phyloP scores from a whole-genome alignment of 306 rosid species.

The Urtica urens region DNA sequence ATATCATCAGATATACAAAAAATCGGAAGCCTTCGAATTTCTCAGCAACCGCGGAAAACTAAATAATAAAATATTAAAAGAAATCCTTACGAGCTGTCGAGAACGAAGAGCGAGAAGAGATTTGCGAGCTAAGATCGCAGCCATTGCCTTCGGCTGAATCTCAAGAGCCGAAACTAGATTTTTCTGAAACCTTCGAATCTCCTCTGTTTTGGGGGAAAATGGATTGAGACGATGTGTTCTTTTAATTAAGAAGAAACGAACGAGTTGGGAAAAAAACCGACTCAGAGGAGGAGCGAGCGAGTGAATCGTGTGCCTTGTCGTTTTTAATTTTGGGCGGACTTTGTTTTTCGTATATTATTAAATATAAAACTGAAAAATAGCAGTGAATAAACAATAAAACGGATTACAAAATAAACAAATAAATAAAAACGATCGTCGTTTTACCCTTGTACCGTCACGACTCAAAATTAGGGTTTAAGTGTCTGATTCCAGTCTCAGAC shows the following conservation, averaged over 20 bases:
- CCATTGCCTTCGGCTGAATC: slow-evolving; percentile 26
- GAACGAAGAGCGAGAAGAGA: slow-evolving; percentile 74
- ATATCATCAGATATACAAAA: too few relatives aligned
- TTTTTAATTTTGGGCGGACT: not conserved
- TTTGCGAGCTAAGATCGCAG: slow-evolving; percentile 81
- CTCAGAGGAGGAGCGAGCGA: not conserved
- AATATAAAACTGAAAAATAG: not conserved
- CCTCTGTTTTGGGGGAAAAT: not conserved
- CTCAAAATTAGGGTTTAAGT: not conserved
- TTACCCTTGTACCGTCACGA: not conserved
- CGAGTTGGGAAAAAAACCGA: not conserved
- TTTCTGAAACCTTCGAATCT: not conserved
- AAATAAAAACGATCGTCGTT: not conserved
- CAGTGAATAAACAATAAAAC: not conserved
- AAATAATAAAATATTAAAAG: too few relatives aligned
- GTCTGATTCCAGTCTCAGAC: not conserved
- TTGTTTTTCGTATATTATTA: not conserved
- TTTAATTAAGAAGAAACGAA: not conserved
- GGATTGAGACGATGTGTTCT: too few relatives aligned
- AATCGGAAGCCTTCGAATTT: too few relatives aligned
- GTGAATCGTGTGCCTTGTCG: not conserved
- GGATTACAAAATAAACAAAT: not conserved
- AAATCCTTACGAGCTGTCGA: slow-evolving; percentile 66
- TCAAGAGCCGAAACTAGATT: not conserved
- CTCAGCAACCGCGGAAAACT: too few relatives aligned